These are phyloP conservation scores for Logfia minima DNA, from an alignment of 129 eudicot genomes.

Conservation along the genomic window DNA sequence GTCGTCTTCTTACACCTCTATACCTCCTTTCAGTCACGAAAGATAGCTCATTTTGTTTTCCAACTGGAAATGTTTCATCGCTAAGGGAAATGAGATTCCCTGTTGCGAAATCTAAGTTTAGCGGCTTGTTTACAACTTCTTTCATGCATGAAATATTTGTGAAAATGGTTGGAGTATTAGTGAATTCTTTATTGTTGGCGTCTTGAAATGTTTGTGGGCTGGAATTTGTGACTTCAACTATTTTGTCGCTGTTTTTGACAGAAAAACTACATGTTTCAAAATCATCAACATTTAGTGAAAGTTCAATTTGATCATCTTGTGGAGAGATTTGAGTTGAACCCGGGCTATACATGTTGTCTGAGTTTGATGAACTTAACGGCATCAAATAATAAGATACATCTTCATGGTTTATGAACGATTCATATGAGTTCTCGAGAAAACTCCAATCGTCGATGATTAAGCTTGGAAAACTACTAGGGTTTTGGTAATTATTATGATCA, in stretches of 20 bases:
- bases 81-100: not conserved
- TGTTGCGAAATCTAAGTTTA: not conserved
- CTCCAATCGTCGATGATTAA: not conserved
- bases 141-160: not conserved
- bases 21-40: not conserved
- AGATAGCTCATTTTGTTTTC: not conserved
- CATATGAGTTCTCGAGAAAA: not conserved
- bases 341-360: not conserved
- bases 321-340: not conserved
- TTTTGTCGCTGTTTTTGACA: not conserved
- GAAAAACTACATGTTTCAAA: not conserved
- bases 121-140: not conserved
- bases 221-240: not conserved
- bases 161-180: not conserved
- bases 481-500: slow-evolving; percentile 5
- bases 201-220: not conserved
- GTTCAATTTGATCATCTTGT: not conserved
- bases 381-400: not conserved
- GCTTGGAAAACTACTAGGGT: not conserved
- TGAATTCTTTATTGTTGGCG: not conserved
- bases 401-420: slow-evolving; percentile 1
- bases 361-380: not conserved
- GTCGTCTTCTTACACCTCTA: slow-evolving; percentile 17
- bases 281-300: slow-evolving; percentile 3
- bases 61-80: not conserved